Conservation (phyloP, 768 basidiomycete species). For the Pluteus cervinus region DNA sequence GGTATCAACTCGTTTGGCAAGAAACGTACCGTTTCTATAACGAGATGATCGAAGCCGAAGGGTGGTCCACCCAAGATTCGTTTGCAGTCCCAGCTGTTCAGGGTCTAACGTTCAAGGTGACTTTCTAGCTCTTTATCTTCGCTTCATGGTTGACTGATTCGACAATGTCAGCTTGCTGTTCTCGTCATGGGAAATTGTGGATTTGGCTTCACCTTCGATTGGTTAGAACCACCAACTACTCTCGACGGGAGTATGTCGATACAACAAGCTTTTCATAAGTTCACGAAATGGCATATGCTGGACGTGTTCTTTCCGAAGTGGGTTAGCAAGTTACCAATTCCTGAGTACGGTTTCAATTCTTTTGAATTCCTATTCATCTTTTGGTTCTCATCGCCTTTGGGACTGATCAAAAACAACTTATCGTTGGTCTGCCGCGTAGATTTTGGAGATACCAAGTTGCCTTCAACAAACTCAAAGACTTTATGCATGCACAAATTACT, state of each 20-base stretch:
- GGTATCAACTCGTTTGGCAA: conserved; percentile 37
- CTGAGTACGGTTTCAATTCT: conserved; percentile 18
- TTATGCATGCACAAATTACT: conserved; percentile 32
- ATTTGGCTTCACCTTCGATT: conserved; percentile 38
- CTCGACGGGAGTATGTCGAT: conserved; percentile 32
- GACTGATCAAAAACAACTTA: background rate
- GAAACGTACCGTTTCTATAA: conserved; percentile 28
- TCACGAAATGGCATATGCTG: conserved; percentile 22
- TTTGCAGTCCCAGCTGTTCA: conserved; percentile 26
- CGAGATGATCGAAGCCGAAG: conserved; percentile 32
- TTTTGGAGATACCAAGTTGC: conserved; percentile 22
- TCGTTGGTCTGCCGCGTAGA: conserved; percentile 1
- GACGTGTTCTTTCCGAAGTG: background rate
- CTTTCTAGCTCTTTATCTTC: background rate
- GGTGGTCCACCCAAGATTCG: conserved; percentile 23
- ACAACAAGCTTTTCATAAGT: conserved; percentile 29
- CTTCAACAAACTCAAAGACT: conserved; percentile 22
- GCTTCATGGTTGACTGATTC: background rate
- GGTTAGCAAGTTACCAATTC: conserved; percentile 13
- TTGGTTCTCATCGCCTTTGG: background rate
- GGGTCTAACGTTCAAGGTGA: conserved; percentile 30
- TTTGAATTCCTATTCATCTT: background rate
- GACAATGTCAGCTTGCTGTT: conserved; percentile 28
- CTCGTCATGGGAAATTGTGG: conserved; percentile 39
- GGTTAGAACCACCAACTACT: conserved; percentile 30